phyloP scores from a whole-genome alignment of 805 yeast species.

The Ogataea ganodermae region DNA sequence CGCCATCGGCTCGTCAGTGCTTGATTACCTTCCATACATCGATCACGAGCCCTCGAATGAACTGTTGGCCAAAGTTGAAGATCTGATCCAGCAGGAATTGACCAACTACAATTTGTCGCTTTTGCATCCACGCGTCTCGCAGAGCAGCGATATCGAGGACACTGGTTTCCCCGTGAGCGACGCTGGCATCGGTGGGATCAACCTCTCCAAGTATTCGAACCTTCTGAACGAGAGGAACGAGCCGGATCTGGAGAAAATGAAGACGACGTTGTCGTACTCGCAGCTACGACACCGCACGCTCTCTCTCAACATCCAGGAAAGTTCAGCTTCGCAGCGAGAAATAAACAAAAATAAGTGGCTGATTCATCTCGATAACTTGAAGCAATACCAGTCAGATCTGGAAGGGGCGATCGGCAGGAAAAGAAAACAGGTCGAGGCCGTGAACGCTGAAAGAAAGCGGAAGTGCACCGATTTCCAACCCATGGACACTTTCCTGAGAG shows the following conservation, averaged over 20 bases:
- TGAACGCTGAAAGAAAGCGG: slow-evolving; percentile 43
- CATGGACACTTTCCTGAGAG: slow-evolving; percentile 44
- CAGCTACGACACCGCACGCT: slow-evolving; percentile 44
- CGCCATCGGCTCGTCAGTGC: neutral
- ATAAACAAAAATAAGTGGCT: slow-evolving; percentile 38
- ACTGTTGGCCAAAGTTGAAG: slow-evolving; percentile 21
- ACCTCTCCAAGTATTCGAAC: slow-evolving; percentile 22
- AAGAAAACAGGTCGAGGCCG: slow-evolving; percentile 47
- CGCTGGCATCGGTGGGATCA: slow-evolving; percentile 20
- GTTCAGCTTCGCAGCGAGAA: slow-evolving; percentile 9
- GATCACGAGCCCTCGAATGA: slow-evolving; percentile 26
- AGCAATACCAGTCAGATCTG: slow-evolving; percentile 32
- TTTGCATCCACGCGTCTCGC: slow-evolving; percentile 17
- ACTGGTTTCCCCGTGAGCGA: slow-evolving; percentile 8
- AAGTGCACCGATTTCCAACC: slow-evolving; percentile 48
- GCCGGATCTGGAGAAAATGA: slow-evolving; percentile 28
- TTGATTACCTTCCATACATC: slow-evolving; percentile 28
- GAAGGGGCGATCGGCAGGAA: slow-evolving; percentile 30
- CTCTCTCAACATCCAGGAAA: slow-evolving; percentile 25
- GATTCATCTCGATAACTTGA: slow-evolving; percentile 37
- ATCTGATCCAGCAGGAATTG: slow-evolving; percentile 26
- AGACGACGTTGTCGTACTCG: slow-evolving; percentile 44
- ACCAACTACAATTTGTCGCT: slow-evolving; percentile 15
- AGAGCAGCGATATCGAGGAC: slow-evolving; percentile 1
- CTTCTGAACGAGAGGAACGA: slow-evolving; percentile 17